Evolutionary conservation across 2,329 filamentous ascomycete species (phyloP).

Genomic region (Capronia americana): DNA sequence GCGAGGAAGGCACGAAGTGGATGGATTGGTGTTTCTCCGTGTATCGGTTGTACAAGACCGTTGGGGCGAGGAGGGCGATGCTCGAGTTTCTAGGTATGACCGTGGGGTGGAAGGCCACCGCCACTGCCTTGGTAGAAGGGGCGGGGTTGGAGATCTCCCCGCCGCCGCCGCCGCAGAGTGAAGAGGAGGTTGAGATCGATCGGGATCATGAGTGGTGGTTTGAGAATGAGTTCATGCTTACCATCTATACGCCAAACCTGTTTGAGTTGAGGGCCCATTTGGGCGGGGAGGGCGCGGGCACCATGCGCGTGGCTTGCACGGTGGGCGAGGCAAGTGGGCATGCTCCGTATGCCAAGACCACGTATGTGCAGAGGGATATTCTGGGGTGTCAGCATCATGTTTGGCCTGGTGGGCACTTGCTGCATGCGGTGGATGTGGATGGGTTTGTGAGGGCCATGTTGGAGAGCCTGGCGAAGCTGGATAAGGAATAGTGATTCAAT

Average conservation of each 20-base stretch:
- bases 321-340: constrained; percentile 3
- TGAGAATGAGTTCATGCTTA: constrained; percentile 5
- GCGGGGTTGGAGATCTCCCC: background rate
- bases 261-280: constrained; percentile 1
- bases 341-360: constrained; percentile 12
- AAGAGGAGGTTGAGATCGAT: constrained; percentile 1
- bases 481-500: background rate
- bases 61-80: background rate
- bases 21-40: background rate
- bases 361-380: constrained; percentile 10
- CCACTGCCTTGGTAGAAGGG: background rate
- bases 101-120: background rate
- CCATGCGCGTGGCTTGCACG: background rate
- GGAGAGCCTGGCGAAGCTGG: background rate
- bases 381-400: constrained; percentile 5
- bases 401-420: constrained; percentile 14
- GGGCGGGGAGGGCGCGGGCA: background rate
- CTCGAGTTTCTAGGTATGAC: background rate
- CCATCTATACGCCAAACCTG: constrained; percentile 5
- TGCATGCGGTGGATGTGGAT: background rate
- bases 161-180: background rate
- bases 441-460: background rate
- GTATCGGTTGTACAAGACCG: background rate
- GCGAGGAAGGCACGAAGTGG: background rate
- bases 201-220: constrained; percentile 11